Base-by-base conservation (phyloP, 108 stramenopile species). In the Phaeodactylum tricornutum region DNA sequence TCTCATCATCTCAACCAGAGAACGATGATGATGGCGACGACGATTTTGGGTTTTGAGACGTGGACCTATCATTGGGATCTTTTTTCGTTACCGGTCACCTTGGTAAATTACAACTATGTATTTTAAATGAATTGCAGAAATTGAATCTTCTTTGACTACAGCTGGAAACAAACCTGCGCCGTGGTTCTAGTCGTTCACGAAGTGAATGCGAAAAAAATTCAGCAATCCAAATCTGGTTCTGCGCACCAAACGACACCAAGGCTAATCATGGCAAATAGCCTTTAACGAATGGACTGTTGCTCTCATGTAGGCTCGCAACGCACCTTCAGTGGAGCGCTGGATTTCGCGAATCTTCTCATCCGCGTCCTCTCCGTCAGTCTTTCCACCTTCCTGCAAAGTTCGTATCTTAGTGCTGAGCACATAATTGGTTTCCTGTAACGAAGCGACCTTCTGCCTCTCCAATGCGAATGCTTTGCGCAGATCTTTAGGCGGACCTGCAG, bases 231-330 rank as follows among this genome's bases (percentile, higher is more conserved):
- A 21, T 2, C 22, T 21, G 23, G 8, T 45, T 25, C 2, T 45
- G 7, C 11, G 7, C 7, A 42, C 17, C 12, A 34, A 34, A 8
- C 8, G 8, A 12, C 8, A 34, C 9, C 33, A 4, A 4, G 22
- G 17, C 20, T 48, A 32, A 1, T 14, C 11, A 7, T 48, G 22
- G 15, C 29, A 2, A 15, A 48, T 12, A 2, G 16, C 17, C 4
- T 31, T 14, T 2, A 48, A 27, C 16, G 47, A 12, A 48, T 48
- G 26, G 3, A 48, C 47, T 3, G 47, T 27, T 27, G 24, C 26
- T 30, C 32, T 48, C 47, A 48, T 48, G 47, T 48, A 48, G 29
- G 47, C 26, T 29, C 32, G 47, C n/a, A 48, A 11, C 2, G 47
- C 47, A 15, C 26, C 28, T 29, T 48, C 28, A 14, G 19, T 40